Percentiles rank a stretch among this genome's conserved stretches.
These are phyloP conservation scores for Lunularia cruciata DNA, from an alignment of 225 moss, liverwort and hornwort genomes.

Conservation along the genomic window DNA sequence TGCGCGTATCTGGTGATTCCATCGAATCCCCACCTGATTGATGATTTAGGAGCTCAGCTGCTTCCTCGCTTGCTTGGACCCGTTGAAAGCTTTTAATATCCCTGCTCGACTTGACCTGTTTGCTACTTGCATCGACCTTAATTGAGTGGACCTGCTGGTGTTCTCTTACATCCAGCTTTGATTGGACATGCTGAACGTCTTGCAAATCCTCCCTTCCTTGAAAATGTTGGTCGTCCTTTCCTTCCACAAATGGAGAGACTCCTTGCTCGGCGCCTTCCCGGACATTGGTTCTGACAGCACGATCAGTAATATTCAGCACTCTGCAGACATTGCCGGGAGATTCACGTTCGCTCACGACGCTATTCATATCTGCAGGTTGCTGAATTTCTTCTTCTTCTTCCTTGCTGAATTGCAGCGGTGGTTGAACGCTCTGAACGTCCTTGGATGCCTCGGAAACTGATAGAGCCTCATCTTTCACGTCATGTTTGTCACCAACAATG, in stretches of 20 bases:
- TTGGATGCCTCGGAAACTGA: not conserved
- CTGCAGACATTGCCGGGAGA: too few species aligned
- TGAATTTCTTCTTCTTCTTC: not conserved
- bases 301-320: not conserved
- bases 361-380: too few species aligned
- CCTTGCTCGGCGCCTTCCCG: not conserved
- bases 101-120: not conserved
- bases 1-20: not conserved
- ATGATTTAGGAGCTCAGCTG: not conserved
- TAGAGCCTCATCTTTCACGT: not conserved
- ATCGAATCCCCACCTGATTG: not conserved
- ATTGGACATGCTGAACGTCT: too few species aligned
- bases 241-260: not conserved
- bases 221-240: not conserved
- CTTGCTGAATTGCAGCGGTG: not conserved
- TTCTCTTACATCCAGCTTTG: conserved; percentile 7
- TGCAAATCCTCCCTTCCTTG: too few species aligned
- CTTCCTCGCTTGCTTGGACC: not conserved
- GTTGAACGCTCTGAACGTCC: not conserved
- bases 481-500: not conserved
- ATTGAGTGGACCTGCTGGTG: not conserved
- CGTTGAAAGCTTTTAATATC: not conserved
- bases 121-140: not conserved
- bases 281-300: not conserved
- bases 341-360: too few species aligned